Conservation (phyloP, 805 yeast species). For the Maudiozyma saulgeensis region DNA sequence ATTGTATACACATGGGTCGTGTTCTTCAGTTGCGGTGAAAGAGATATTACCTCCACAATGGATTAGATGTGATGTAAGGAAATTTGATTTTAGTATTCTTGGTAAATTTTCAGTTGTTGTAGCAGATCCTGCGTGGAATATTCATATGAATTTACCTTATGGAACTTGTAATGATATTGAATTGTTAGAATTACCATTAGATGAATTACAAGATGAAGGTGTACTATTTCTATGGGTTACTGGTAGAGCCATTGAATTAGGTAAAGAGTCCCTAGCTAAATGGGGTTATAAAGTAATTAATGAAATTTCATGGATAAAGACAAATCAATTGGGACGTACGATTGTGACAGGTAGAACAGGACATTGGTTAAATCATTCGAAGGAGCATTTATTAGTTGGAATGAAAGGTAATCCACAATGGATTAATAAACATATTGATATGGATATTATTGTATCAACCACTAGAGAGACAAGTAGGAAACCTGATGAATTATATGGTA, state of each 20-base stretch:
- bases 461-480: conserved; percentile 85
- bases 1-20: conserved; percentile 29
- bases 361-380: conserved; percentile 93
- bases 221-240: conserved; percentile 86
- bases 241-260: conserved; percentile 84
- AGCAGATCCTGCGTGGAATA: conserved; percentile 96
- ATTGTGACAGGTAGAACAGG: conserved; percentile 95
- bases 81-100: conserved; percentile 55
- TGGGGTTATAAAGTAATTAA: conserved; percentile 81
- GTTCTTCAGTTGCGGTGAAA: conserved; percentile 30
- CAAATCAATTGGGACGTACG: conserved; percentile 78
- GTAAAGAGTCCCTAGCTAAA: conserved; percentile 59
- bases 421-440: conserved; percentile 57
- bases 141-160: conserved; percentile 78
- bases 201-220: conserved; percentile 73
- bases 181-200: conserved; percentile 54
- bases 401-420: conserved; percentile 71
- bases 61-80: conserved; percentile 77
- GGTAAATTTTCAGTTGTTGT: conserved; percentile 80
- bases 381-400: conserved; percentile 83
- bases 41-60: conserved; percentile 56
- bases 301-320: conserved; percentile 84
- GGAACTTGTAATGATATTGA: conserved; percentile 74
- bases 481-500: conserved; percentile 83
- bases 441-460: conserved; percentile 68